Base-by-base conservation (phyloP, 371 early-diverging fungal species). In the Coemansia sp. region DNA sequence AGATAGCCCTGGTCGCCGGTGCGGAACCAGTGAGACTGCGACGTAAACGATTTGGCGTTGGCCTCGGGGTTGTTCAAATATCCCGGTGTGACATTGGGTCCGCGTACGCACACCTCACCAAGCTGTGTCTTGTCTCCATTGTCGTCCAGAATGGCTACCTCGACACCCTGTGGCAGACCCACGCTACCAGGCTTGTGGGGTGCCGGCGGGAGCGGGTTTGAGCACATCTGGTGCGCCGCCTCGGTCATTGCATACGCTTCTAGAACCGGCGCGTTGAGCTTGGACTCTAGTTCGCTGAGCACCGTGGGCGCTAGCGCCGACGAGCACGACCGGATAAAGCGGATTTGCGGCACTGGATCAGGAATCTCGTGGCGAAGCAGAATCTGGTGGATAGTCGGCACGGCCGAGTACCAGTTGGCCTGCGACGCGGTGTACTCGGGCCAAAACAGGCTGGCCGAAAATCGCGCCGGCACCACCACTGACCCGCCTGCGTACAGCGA, bases 241-340 rank as follows among this genome's bases (percentile, higher is more conserved):
- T 94, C 95, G 2, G 94, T 92, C 94, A 94, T 93, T 10, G 94
- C 94, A 67, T 94, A 94, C 1, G 94, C 92, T 74, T 90, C 91
- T 50, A 92, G 77, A 3, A 93, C 92, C 14, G 94, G 93, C 0
- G 88, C 94, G 31, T 84, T 74, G 68, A 91, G 88, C 11, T 72
- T 69, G 44, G 82, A 44, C 75, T 93, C 92, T 1, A 94, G 77
- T 9, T 87, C 82, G 29, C 83, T 69, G 48, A 91, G 80, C 4
- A 89, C 87, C 1, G 83, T 70, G n/a, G 93, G 92, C 7, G 93
- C 90, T 36, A 94, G 77, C 43, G 89, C 84, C 3, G 94, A 84
- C 9, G 90, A 90, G 67, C 94, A 94, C 12, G 90, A 90, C 34
- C 94, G 88, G 60, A 94, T 90, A 65, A 94, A 94, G 18, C 94